Evolutionary conservation across 2,329 filamentous ascomycete genomes (phyloP).

Genomic region (Pezicula radicicola): DNA sequence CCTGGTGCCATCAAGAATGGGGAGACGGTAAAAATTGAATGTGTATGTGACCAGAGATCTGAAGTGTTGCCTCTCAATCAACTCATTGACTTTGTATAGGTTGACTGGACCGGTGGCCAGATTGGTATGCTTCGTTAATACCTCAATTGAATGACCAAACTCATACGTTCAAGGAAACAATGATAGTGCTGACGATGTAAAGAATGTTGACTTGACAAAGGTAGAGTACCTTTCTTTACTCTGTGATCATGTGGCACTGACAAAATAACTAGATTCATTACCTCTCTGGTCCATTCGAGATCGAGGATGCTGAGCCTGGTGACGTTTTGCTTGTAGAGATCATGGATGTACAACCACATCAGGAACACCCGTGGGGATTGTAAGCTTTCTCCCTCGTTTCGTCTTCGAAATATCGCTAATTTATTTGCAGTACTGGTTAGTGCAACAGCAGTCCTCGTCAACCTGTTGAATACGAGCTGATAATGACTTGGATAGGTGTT

Average conservation of each 20-base stretch:
- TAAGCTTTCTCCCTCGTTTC: constrained; percentile 49
- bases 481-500: constrained; percentile 15
- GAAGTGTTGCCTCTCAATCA: constrained; percentile 37
- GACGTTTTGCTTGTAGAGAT: constrained; percentile 82
- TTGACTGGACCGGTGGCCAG: constrained; percentile 65
- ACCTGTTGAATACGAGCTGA: constrained; percentile 1
- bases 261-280: constrained; percentile 63
- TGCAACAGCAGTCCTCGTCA: neutral
- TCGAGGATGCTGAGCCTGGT: constrained; percentile 80
- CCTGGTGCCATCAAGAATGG: constrained; percentile 70
- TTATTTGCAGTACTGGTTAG: constrained; percentile 16
- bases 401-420: constrained; percentile 4
- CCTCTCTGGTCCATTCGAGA: constrained; percentile 83
- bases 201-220: constrained; percentile 77
- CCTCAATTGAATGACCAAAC: neutral
- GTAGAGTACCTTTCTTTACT: constrained; percentile 74
- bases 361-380: constrained; percentile 86
- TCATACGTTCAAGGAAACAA: constrained; percentile 56
- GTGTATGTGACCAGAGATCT: constrained; percentile 43
- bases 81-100: constrained; percentile 11
- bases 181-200: constrained; percentile 84
- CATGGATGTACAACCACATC: constrained; percentile 86
- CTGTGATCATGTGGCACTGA: no score
- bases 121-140: constrained; percentile 57
- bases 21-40: constrained; percentile 92